A percentile compares a stretch with the other conserved stretches of the same genome.
These are phyloP conservation scores for Colletotrichum lentis DNA, from an alignment of 2,329 filamentous ascomycete genomes.

Conservation along the genomic window DNA sequence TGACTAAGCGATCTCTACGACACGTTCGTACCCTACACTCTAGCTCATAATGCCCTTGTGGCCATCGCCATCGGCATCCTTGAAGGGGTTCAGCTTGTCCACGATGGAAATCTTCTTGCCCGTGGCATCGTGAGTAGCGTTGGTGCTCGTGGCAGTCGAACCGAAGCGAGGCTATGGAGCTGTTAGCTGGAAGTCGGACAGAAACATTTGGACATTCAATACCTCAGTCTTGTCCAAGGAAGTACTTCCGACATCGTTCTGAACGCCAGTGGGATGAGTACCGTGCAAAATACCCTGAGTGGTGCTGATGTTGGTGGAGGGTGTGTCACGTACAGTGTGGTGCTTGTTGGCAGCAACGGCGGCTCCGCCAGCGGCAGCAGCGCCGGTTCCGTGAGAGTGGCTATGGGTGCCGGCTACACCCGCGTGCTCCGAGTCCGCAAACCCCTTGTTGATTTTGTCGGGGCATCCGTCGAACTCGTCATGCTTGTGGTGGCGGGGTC, in stretches of 20 bases:
- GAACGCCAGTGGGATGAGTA: slow-evolving; percentile 15
- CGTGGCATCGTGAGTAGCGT: not conserved
- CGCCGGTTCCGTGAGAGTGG: slow-evolving; percentile 2
- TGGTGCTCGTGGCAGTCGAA: not conserved
- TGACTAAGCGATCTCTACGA: not conserved
- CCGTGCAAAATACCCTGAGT: slow-evolving; percentile 20
- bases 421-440: slow-evolving; percentile 32
- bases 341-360: not conserved
- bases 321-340: slow-evolving; percentile 19
- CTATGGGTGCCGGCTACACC: not conserved
- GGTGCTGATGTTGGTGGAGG: not conserved
- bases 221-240: slow-evolving; percentile 14
- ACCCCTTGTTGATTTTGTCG: slow-evolving; percentile 50
- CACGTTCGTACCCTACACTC: not conserved
- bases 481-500: slow-evolving; percentile 43
- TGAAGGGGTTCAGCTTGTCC: slow-evolving; percentile 42
- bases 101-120: slow-evolving; percentile 38
- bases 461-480: slow-evolving; percentile 66
- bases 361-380: not conserved
- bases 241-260: not conserved
- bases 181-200: not conserved
- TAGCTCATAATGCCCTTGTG: slow-evolving; percentile 41
- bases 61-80: slow-evolving; percentile 41
- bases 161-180: not conserved
- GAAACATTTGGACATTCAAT: too few relatives aligned